Evolutionary conservation across 495 filamentous ascomycete genomes (phyloP).

Genomic region (Usnea hakonensis): DNA sequence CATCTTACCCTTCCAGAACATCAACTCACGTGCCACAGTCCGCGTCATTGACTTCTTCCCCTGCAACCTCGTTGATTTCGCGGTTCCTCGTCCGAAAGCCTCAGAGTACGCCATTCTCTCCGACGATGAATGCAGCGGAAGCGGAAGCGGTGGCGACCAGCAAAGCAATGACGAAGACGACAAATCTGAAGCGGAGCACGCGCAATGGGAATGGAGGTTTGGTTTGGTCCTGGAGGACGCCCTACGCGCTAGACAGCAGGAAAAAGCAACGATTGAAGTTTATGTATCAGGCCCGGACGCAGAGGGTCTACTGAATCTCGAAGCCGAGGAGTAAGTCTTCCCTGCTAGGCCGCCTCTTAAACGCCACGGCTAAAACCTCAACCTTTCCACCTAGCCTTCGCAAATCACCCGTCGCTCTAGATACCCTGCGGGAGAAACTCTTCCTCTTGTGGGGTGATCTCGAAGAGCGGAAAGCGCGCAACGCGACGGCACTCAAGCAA

Average conservation of each 20-base stretch:
- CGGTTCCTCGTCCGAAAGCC: constrained; percentile 39
- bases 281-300: constrained; percentile 58
- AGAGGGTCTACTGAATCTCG: constrained; percentile 55
- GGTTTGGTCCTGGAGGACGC: constrained; percentile 62
- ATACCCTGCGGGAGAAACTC: constrained; percentile 57
- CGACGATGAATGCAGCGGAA: constrained; percentile 30
- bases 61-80: constrained; percentile 62
- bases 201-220: constrained; percentile 73
- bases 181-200: constrained; percentile 14
- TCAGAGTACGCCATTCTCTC: constrained; percentile 43
- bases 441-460: constrained; percentile 83
- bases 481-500: not conserved
- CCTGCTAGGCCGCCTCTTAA: not conserved
- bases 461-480: constrained; percentile 52
- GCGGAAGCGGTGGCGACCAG: constrained; percentile 28
- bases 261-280: constrained; percentile 48
- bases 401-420: constrained; percentile 37
- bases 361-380: constrained; percentile 11
- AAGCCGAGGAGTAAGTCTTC: constrained; percentile 58
- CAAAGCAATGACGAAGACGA: constrained; percentile 16
- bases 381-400: constrained; percentile 45
- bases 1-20: constrained; percentile 61
- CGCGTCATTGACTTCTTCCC: constrained; percentile 82
- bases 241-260: constrained; percentile 23
- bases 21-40: constrained; percentile 58